Percentiles rank a stretch among this genome's conserved stretches.
Evolutionary conservation across 2,329 filamentous ascomycete species (phyloP).

Genomic region (Chaetomium globosum): DNA sequence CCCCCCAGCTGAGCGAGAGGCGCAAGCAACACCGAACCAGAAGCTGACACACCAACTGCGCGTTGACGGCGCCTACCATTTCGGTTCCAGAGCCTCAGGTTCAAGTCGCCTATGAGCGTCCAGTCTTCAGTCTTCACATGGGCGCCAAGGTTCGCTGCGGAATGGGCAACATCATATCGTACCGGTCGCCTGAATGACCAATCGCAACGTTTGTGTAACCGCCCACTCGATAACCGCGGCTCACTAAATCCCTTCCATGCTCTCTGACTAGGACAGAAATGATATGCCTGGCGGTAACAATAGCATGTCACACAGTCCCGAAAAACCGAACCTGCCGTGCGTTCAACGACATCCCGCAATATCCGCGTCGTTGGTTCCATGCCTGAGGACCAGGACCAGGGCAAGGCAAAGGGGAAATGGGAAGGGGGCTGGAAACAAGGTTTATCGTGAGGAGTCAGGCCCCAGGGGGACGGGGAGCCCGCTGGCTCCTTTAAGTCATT

Average conservation of each 20-base stretch:
- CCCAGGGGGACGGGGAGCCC: background rate
- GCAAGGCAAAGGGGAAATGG: background rate
- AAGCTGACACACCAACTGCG: background rate
- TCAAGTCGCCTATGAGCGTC: background rate
- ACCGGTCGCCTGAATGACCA: background rate
- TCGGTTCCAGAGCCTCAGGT: background rate
- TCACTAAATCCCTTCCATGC: background rate
- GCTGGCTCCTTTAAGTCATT: background rate
- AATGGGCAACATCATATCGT: background rate
- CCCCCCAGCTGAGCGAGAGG: too few relatives aligned
- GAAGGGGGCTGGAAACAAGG: background rate
- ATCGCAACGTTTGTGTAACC: background rate
- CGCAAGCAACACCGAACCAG: background rate
- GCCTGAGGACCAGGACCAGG: background rate
- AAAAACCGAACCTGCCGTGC: too few relatives aligned
- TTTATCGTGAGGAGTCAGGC: background rate
- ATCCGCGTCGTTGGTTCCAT: too few relatives aligned
- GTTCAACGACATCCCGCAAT: too few relatives aligned
- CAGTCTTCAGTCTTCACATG: background rate
- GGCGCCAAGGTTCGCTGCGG: background rate
- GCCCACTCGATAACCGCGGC: background rate
- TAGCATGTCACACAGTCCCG: too few relatives aligned
- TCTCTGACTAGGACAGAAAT: background rate
- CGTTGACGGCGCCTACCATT: background rate
- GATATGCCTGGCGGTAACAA: background rate